Base-by-base conservation (phyloP, 345 rosid genomes). In the Eucalyptus regnans region DNA sequence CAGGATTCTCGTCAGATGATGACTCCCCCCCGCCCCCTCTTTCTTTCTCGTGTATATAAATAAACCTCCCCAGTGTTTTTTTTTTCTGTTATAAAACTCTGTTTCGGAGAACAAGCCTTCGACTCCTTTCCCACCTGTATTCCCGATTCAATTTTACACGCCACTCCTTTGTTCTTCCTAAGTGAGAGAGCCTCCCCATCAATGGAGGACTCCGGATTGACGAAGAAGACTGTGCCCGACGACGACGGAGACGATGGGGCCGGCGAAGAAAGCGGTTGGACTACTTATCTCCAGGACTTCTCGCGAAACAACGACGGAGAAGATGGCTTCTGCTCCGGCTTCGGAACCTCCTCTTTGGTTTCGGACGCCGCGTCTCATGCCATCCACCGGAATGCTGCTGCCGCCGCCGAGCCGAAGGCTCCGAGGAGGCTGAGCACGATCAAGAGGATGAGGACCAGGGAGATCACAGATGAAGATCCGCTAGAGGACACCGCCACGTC, bases 401-500 rank as follows among this genome's bases (percentile, higher is more conserved):
- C 56, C 14, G 16, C 23, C 4, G 79, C 76, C 27, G 23, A 29
- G 13, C 52, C 86, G 27, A 87, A 89, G 9, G 17, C 87, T n/a
- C 93, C 94, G 9, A 91, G 83, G 83, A 95, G 93, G 58, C 80
- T 94, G 85, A 92, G 89, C 60, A 41, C 60, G 90, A 92, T 92
- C 90, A 92, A 94, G 91, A 94, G 91, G 89, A 92, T 89, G 87
- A 94, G 96, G 93, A 91, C 93, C 90, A 91, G 89, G 62, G 91
- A 93, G 86, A 92, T 96, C 86, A 91, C 71, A 7, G 90, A 89
- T 50, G 98, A 96, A 90, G 97, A 96, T 88, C 95, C 97, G 79
- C 93, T 97, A 91, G 98, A 97, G 90, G 99, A 97, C 87, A 97
- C 99, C 87, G 99, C 98, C 85, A 97, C 95, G 88, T 97, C 99